Conservation (phyloP, 257 asterid genomes). For the Ilex aquifolium region DNA sequence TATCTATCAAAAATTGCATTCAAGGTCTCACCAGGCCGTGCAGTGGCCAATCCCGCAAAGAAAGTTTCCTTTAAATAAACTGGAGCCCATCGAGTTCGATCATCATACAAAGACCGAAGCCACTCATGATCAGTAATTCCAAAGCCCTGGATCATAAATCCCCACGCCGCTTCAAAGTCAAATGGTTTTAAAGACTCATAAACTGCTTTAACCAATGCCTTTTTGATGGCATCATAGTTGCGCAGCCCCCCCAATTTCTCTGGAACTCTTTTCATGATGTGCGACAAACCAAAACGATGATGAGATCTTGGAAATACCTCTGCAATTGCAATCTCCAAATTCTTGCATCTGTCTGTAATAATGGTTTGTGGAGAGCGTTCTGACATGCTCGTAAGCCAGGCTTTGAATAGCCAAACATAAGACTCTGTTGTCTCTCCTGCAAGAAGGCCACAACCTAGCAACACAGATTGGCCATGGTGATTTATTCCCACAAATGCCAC, state of each 20-base stretch:
- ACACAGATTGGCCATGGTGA: conserved; percentile 70
- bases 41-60: conserved; percentile 71
- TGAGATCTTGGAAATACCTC: conserved; percentile 60
- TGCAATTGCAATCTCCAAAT: conserved; percentile 52
- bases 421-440: conserved; percentile 51
- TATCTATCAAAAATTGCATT: conserved; percentile 56
- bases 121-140: conserved; percentile 64
- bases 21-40: conserved; percentile 46
- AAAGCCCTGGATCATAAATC: conserved; percentile 56
- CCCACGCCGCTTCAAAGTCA: conserved; percentile 81
- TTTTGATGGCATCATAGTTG: conserved; percentile 39
- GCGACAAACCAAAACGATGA: conserved; percentile 59
- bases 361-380: conserved; percentile 60
- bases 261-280: conserved; percentile 63
- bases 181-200: conserved; percentile 58
- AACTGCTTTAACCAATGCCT: conserved; percentile 45
- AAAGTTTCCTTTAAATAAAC: conserved; percentile 58
- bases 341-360: conserved; percentile 64
- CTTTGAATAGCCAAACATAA: conserved; percentile 59
- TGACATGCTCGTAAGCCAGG: conserved; percentile 48
- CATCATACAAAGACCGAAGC: conserved; percentile 61
- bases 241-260: conserved; percentile 74
- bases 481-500: conserved; percentile 67
- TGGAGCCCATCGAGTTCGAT: conserved; percentile 70
- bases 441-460: conserved; percentile 85